Conservation (phyloP, 129 eudicot genomes). For the Glebionis coronaria region DNA sequence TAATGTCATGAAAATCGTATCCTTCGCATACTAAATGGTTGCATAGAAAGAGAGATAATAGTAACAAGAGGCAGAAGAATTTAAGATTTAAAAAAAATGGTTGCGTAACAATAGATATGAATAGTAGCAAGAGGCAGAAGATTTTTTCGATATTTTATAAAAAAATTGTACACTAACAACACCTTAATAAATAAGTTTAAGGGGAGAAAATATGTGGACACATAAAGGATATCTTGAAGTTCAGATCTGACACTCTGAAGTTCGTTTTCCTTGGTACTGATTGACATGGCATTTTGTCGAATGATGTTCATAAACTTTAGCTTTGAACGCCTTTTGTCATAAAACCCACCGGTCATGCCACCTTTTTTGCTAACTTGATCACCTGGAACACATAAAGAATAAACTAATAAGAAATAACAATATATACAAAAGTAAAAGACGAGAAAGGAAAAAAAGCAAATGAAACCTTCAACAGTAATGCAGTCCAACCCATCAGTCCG, state of each 20-base stretch:
- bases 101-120: not conserved
- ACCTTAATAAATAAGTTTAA: constrained; percentile 7
- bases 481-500: constrained; percentile 88
- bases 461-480: constrained; percentile 88
- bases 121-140: too few relatives aligned
- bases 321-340: constrained; percentile 88
- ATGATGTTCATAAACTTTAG: constrained; percentile 78
- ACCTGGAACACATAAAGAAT: constrained; percentile 44
- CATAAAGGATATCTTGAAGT: constrained; percentile 83
- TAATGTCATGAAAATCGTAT: too few relatives aligned
- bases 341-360: constrained; percentile 99
- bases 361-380: constrained; percentile 99
- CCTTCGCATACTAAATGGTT: not conserved
- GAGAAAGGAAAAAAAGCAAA: not conserved
- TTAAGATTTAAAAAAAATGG: too few relatives aligned
- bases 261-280: constrained; percentile 55
- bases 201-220: not conserved
- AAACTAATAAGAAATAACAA: constrained; percentile 8
- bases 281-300: constrained; percentile 53
- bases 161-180: not conserved
- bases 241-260: constrained; percentile 53
- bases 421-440: not conserved
- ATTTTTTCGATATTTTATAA: not conserved
- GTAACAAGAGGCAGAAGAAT: not conserved
- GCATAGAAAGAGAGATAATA: not conserved